Evolutionary conservation across 805 yeast species (phyloP).

Genomic region (Candida tibetensis): DNA sequence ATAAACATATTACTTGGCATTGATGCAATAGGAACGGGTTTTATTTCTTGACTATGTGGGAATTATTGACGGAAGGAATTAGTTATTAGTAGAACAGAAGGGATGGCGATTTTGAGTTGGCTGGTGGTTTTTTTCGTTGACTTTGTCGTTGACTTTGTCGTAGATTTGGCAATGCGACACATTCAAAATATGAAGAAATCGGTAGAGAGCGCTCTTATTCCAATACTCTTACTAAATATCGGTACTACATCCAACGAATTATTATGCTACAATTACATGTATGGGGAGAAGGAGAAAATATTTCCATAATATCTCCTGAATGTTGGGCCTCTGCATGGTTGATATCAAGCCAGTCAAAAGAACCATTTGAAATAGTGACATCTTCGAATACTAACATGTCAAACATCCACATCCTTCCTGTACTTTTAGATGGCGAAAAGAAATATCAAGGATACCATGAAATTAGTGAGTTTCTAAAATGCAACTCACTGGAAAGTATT

Average conservation of each 20-base stretch:
- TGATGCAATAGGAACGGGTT: no score
- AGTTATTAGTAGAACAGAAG: no score
- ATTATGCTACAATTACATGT: constrained; percentile 40
- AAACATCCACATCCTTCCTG: constrained; percentile 49
- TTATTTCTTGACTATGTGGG: no score
- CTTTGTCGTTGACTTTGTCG: neutral
- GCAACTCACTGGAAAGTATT: constrained; percentile 8
- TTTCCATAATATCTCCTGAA: constrained; percentile 52
- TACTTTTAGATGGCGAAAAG: constrained; percentile 27
- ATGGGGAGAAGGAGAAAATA: constrained; percentile 47
- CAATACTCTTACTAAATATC: no score
- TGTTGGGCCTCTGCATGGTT: constrained; percentile 48
- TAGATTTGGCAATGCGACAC: no score
- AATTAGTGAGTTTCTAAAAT: constrained; percentile 33
- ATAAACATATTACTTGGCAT: constrained; percentile 8
- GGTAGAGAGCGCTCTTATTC: no score
- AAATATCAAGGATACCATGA: constrained; percentile 39
- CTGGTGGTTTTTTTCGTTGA: neutral
- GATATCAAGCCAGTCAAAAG: constrained; percentile 21
- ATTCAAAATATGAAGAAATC: no score
- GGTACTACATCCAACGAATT: no score
- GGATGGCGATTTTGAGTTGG: no score
- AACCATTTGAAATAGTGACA: constrained; percentile 38
- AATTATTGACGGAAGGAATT: no score
- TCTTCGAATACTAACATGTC: constrained; percentile 60